Percentiles rank a stretch among this genome's conserved stretches.
phyloP scores from a whole-genome alignment of 176 grass and related monocot genomes.

The Carex kokanica region DNA sequence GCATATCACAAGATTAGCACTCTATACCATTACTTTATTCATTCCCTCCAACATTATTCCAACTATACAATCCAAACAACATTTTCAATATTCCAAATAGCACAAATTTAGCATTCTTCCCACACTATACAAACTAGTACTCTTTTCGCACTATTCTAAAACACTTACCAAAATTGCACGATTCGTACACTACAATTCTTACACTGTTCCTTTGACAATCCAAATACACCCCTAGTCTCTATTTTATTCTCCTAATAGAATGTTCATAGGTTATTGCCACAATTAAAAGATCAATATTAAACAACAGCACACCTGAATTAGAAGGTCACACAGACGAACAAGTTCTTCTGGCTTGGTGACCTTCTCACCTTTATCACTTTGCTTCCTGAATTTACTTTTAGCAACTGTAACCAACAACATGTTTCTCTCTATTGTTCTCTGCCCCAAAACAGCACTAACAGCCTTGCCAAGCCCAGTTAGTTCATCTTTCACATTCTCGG shows the following conservation, averaged over 20 bases:
- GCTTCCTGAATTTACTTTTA: constrained; percentile 95
- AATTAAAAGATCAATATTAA: constrained; percentile 4
- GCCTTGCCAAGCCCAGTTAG: constrained; percentile 95
- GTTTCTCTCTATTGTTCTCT: constrained; percentile 90
- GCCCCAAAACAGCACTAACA: constrained; percentile 86
- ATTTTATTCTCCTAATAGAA: not conserved
- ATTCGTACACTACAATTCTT: too few species aligned
- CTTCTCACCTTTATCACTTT: constrained; percentile 83
- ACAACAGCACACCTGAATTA: constrained; percentile 64
- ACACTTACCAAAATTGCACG: not conserved
- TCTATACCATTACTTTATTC: not conserved
- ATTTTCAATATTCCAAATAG: not conserved
- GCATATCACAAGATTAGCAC: not conserved
- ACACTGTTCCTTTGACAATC: not conserved
- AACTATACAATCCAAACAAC: not conserved
- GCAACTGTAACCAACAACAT: constrained; percentile 74
- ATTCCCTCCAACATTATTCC: not conserved
- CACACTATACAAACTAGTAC: not conserved
- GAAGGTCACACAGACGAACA: constrained; percentile 83
- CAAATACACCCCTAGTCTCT: not conserved
- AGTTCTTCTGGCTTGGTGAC: constrained; percentile 98
- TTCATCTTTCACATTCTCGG: constrained; percentile 88
- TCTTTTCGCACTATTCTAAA: not conserved
- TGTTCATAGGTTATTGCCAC: not conserved
- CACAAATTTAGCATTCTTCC: not conserved